Evolutionary conservation across 2,329 filamentous ascomycete genomes (phyloP).

Genomic region (Escovopsis sp.): DNA sequence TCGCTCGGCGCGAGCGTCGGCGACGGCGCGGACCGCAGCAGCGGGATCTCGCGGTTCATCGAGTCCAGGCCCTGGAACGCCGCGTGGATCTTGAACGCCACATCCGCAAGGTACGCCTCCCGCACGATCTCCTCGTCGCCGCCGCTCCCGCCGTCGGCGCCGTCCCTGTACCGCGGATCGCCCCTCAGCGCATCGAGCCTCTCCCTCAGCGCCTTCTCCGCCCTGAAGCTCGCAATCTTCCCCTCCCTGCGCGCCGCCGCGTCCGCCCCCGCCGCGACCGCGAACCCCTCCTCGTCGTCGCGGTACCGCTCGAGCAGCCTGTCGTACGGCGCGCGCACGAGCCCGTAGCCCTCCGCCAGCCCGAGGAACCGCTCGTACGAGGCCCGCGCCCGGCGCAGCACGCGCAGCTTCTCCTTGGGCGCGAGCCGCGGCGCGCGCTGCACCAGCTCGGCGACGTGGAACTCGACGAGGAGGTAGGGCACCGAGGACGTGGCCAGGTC

Average conservation of each 20-base stretch:
- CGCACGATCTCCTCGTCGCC: constrained; percentile 78
- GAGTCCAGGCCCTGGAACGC: constrained; percentile 80
- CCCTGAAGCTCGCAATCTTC: constrained; percentile 74
- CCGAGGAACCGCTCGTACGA: constrained; percentile 69
- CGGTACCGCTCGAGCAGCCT: constrained; percentile 59
- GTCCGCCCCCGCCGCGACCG: constrained; percentile 45
- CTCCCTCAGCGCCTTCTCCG: constrained; percentile 72
- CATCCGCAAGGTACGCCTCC: constrained; percentile 60
- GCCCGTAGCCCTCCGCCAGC: constrained; percentile 61
- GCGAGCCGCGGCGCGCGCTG: constrained; percentile 46
- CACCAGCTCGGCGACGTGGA: constrained; percentile 65
- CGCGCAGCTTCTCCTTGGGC: constrained; percentile 41
- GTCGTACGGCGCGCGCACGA: constrained; percentile 50
- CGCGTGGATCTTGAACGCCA: constrained; percentile 60
- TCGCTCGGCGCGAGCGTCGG: constrained; percentile 23
- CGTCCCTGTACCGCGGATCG: constrained; percentile 35
- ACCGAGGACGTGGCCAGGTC: constrained; percentile 76
- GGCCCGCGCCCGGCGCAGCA: constrained; percentile 48
- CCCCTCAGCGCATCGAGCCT: constrained; percentile 50
- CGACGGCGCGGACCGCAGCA: constrained; percentile 60
- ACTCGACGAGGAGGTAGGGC: constrained; percentile 69
- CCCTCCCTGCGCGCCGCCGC: constrained; percentile 58
- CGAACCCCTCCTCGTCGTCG: constrained; percentile 59
- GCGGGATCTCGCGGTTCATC: constrained; percentile 68
- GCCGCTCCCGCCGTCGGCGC: constrained; percentile 13